phyloP scores from a whole-genome alignment of 1,139 yeast species.

The Nakaseomyces bracarensis region DNA sequence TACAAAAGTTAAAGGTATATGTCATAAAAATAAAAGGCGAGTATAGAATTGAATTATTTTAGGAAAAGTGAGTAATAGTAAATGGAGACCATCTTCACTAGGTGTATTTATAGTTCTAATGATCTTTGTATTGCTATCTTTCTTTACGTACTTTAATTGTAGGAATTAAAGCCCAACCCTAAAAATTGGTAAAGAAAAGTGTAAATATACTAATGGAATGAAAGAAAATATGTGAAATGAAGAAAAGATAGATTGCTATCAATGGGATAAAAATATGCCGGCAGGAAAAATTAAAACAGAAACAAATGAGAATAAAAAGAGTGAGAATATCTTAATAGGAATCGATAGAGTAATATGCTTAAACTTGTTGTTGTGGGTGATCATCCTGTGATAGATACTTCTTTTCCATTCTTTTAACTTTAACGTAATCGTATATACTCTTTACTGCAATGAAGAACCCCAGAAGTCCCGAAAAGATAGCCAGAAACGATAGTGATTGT shows the following conservation, averaged over 20 bases:
- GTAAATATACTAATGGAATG: too few relatives aligned
- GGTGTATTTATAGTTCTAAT: too few relatives aligned
- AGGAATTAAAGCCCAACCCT: too few relatives aligned
- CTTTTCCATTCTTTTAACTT: constrained; percentile 70
- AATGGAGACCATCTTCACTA: too few relatives aligned
- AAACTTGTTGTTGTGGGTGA: constrained; percentile 11
- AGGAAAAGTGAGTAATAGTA: too few relatives aligned
- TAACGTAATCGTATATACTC: constrained; percentile 60
- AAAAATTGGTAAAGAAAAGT: too few relatives aligned
- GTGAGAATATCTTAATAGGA: too few relatives aligned
- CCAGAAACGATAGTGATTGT: constrained; percentile 34
- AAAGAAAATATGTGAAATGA: too few relatives aligned
- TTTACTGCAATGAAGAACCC: constrained; percentile 62
- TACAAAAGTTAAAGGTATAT: not conserved
- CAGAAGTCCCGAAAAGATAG: constrained; percentile 33
- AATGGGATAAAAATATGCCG: constrained; percentile 1
- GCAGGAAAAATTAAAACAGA: not conserved
- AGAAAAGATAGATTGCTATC: too few relatives aligned
- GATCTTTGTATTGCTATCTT: too few relatives aligned
- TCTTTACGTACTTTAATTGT: too few relatives aligned
- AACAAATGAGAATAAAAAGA: not conserved
- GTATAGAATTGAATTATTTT: not conserved
- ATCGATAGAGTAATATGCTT: not conserved
- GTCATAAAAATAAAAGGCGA: not conserved
- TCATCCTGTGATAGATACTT: constrained; percentile 13